Percentiles rank a stretch among this genome's conserved stretches.
Evolutionary conservation across 2,329 filamentous ascomycete genomes (phyloP).

Genomic region (Hypomyces rosellus): DNA sequence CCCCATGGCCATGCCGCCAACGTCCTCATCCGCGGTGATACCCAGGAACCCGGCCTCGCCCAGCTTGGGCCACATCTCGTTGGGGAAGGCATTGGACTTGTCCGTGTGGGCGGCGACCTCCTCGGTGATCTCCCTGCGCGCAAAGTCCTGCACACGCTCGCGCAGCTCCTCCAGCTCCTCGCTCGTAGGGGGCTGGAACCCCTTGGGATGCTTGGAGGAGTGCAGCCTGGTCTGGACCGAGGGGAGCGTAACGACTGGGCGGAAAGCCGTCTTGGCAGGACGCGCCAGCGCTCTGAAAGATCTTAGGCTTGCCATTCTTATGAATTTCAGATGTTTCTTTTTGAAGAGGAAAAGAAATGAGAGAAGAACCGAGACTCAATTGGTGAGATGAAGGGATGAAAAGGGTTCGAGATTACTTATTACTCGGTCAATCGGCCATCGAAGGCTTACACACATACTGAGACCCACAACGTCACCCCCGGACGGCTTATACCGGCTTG

Average conservation of each 20-base stretch:
- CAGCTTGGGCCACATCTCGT: conserved; percentile 87
- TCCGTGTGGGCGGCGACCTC: conserved; percentile 80
- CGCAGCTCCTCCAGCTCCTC: conserved; percentile 75
- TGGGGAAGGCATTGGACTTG: conserved; percentile 78
- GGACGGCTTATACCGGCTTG: conserved; percentile 32
- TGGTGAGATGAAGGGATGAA: background rate
- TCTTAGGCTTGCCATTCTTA: conserved; percentile 37
- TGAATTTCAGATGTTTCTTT: background rate
- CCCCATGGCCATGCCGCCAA: conserved; percentile 83
- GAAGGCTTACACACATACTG: conserved; percentile 6
- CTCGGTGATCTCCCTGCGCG: conserved; percentile 77
- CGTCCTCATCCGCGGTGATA: conserved; percentile 87
- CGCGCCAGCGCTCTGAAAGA: conserved; percentile 30
- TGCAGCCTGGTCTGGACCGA: conserved; percentile 33
- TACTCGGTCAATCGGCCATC: conserved; percentile 1
- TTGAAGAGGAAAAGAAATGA: background rate
- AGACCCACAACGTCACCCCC: conserved; percentile 25
- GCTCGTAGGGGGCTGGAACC: conserved; percentile 61
- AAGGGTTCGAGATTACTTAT: background rate
- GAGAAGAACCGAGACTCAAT: background rate
- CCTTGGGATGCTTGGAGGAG: conserved; percentile 56
- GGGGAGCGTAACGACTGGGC: conserved; percentile 29
- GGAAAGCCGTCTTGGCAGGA: conserved; percentile 19
- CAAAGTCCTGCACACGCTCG: conserved; percentile 82
- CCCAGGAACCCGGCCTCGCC: conserved; percentile 88